Conservation (phyloP, 192 early-diverging fungal species). For the Lobulomyces angularis region DNA sequence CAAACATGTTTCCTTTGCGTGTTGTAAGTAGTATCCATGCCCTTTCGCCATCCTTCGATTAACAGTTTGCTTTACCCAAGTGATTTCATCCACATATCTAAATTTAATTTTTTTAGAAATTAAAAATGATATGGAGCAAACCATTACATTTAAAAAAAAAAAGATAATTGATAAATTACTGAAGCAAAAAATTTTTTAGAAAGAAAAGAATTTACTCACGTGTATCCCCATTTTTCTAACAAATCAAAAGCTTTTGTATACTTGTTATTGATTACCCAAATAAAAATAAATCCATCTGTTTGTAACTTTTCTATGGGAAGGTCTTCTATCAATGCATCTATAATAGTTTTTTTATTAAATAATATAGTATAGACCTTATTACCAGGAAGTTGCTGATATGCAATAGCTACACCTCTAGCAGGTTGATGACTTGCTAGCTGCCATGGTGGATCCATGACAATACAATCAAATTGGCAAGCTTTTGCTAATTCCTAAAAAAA, state of each 20-base stretch:
- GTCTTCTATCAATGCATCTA: constrained; percentile 84
- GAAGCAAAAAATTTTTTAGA: not conserved
- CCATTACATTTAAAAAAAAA: not conserved
- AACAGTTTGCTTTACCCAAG: constrained; percentile 95
- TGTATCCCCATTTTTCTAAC: constrained; percentile 92
- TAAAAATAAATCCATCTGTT: constrained; percentile 83
- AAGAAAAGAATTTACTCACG: constrained; percentile 21
- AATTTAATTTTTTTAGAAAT: not conserved
- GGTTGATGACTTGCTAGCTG: constrained; percentile 88
- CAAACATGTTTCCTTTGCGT: constrained; percentile 94
- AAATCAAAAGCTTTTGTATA: constrained; percentile 88
- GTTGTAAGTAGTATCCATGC: constrained; percentile 93
- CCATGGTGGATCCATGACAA: constrained; percentile 95
- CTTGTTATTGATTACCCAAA: constrained; percentile 99
- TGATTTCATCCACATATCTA: constrained; percentile 85
- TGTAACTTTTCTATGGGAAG: constrained; percentile 78
- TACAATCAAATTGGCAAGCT: constrained; percentile 84
- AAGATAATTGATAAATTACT: not conserved
- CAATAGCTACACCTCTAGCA: constrained; percentile 73
- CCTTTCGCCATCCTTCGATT: constrained; percentile 95
- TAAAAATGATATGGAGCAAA: not conserved
- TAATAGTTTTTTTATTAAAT: no score
- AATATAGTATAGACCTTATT: no score
- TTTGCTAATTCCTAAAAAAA: constrained; percentile 47
- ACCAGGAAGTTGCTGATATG: constrained; percentile 91